Evolutionary conservation across 176 grass and related monocot genomes (phyloP), one percentile per base, ranked within the genome.

Genomic region (Hsuehochloa calcarea): DNA sequence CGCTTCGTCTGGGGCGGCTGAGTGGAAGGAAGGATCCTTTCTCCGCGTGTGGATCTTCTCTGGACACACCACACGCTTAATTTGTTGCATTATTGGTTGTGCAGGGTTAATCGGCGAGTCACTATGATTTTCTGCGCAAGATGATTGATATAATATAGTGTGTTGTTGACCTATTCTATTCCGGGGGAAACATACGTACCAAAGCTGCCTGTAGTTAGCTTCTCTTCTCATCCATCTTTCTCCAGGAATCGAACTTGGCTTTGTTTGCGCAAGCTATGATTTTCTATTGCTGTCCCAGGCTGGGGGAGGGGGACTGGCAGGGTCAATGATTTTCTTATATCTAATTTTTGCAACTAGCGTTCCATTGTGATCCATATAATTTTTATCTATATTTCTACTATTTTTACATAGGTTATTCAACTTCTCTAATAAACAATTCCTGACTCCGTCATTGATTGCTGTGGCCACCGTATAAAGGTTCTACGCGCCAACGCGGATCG

Each of bases 11-110:
- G 26, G 14, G 77, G 39, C 51, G 6, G 63, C 38, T 16, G 49
- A 78, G 84, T 70, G 74, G 51, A 86, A 45, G 29, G 81, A 66
- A 34, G 72, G 63, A 23, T 78, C 60, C 83, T 78, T 60, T 78
- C 51, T 23, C 73, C 72, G 47, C 72, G 16, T n/a, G 72, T 68
- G 72, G 73, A 85, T 85, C 63, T 35, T 77, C 62, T 34, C 17
- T 60, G 64, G 11, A 46, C 40, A 62, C 23, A 16, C 39, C 13
- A 13, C 59, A 27, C 5, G 6, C 5, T 47, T 46, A 16, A 1
- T 45, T 79, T n/a, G 16, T 39, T 8, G 41, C 41, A 9, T 66
- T 19, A 5, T 50, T 50, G 12, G 31, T 34, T 34, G 31, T 34
- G 31, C 31, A 34, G 31, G 31, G 31, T 34, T 34, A 34, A 34